These are phyloP conservation scores for Tylopilus cervinicoccineus DNA, from an alignment of 768 basidiomycete species.

Conservation along the genomic window DNA sequence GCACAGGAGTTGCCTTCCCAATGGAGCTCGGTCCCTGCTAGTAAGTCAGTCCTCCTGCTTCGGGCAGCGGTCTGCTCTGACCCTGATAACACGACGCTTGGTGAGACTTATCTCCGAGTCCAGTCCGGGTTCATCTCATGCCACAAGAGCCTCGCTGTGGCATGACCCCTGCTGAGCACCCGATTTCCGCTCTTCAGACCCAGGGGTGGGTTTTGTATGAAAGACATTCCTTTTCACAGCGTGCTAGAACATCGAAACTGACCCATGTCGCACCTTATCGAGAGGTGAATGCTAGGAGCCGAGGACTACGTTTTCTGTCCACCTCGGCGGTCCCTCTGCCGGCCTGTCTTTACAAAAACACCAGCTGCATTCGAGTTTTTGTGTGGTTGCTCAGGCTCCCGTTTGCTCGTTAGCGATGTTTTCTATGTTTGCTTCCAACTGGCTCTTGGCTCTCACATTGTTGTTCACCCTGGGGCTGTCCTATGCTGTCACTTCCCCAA, in stretches of 20 bases:
- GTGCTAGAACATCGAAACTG: slow-evolving; percentile 6
- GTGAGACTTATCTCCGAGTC: slow-evolving; percentile 6
- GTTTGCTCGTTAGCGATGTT: not conserved
- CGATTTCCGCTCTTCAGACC: slow-evolving; percentile 5
- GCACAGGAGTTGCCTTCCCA: slow-evolving; percentile 7
- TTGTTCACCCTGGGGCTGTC: slow-evolving; percentile 9
- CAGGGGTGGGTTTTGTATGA: slow-evolving; percentile 6
- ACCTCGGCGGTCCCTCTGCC: slow-evolving; percentile 6
- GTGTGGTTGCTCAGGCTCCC: not conserved
- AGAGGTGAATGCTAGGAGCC: slow-evolving; percentile 9
- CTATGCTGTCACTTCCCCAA: slow-evolving; percentile 4
- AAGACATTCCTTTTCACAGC: slow-evolving; percentile 1
- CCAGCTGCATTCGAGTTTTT: not conserved
- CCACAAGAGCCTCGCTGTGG: slow-evolving; percentile 9
- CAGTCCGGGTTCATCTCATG: slow-evolving; percentile 6
- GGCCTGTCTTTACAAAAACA: slow-evolving; percentile 15
- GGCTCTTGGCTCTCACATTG: slow-evolving; percentile 6
- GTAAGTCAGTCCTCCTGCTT: slow-evolving; percentile 15
- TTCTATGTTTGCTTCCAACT: not conserved
- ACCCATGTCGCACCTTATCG: slow-evolving; percentile 15
- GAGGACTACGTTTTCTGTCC: slow-evolving; percentile 9
- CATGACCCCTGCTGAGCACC: slow-evolving; percentile 4
- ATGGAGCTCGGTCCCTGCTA: not conserved
- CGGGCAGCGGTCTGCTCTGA: not conserved
- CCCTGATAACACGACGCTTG: slow-evolving; percentile 5